Base-by-base conservation (phyloP, 352 stramenopile genomes). In the Pelagophyceae sp. region DNA sequence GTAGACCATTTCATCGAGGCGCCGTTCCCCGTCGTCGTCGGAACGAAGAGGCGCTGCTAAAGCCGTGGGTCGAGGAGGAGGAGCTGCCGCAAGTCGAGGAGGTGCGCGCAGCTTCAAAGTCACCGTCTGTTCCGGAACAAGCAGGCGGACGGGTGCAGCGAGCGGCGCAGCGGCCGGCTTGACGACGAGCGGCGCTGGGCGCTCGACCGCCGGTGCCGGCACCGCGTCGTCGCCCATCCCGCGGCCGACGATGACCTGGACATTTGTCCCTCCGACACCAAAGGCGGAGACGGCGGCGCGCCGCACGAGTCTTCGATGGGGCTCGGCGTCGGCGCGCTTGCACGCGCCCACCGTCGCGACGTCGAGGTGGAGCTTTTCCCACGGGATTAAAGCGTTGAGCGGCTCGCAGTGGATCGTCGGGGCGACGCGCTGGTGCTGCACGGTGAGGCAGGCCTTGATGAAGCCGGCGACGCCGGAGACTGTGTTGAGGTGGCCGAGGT, bases 401-500 rank as follows among this genome's bases (percentile, higher is more conserved):
- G 77, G 29, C 11, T 60, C 64, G 3, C 81, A 72, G 74, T 87
- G 77, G 23, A 84, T 45, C 69, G 82, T 86, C 6, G 74, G 78
- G 20, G 82, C 82, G 15, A 80, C 78, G 31, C 40, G 50, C 0
- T 76, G 50, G 35, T 84, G 75, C 32, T 50, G 20, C 31, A 87
- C 69, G 32, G 82, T 72, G 38, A 88, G 67, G 27, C 83, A 74
- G 33, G 65, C 65, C 79, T 88, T 86, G 38, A 88, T 80, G 29
- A 88, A 67, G 19, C 83, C 82, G 0, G 77, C 80, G 61, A 87
- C 78, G 25, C 83, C 84, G 0, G 84, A 83, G 27, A 80, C 82
- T 20, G 78, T 77, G 65, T 88, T 83, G 25, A 87, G 79, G 61
- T 88, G 84, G 32, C 84, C 84, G 58, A 88, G 83, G 77, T 88